Conservation (phyloP, 371 early-diverging fungal species). For the Mucor velutinosus region DNA sequence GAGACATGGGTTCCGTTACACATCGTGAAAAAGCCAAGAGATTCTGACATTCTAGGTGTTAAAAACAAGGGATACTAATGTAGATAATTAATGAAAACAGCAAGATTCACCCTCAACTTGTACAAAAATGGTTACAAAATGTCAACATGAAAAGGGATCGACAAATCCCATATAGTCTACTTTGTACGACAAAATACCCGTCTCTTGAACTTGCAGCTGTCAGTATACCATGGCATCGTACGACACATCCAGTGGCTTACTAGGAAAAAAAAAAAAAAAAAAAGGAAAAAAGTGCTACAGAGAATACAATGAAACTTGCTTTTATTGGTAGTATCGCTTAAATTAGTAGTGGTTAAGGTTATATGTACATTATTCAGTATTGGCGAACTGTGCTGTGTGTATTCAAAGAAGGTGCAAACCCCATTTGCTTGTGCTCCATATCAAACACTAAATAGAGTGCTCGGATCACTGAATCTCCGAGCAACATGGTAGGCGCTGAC, state of each 20-base stretch:
- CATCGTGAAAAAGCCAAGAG: background rate
- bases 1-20: constrained; percentile 5
- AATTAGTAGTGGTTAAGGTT: background rate
- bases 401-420: constrained; percentile 29
- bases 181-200: background rate
- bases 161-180: background rate
- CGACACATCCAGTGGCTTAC: background rate
- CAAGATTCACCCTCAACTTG: background rate
- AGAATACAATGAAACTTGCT: background rate
- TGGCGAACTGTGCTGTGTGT: background rate
- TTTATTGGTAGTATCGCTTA: background rate
- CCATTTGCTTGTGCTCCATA: constrained; percentile 38
- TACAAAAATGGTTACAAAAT: background rate
- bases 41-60: background rate
- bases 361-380: background rate
- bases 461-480: constrained; percentile 45
- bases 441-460: constrained; percentile 48
- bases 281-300: background rate
- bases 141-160: background rate
- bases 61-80: background rate
- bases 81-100: background rate
- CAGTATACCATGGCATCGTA: background rate
- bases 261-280: background rate
- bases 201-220: background rate
- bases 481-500: constrained; percentile 18